These are phyloP conservation scores for Colletotrichum eremochloae DNA, from an alignment of 2,329 filamentous ascomycete genomes.

Conservation along the genomic window DNA sequence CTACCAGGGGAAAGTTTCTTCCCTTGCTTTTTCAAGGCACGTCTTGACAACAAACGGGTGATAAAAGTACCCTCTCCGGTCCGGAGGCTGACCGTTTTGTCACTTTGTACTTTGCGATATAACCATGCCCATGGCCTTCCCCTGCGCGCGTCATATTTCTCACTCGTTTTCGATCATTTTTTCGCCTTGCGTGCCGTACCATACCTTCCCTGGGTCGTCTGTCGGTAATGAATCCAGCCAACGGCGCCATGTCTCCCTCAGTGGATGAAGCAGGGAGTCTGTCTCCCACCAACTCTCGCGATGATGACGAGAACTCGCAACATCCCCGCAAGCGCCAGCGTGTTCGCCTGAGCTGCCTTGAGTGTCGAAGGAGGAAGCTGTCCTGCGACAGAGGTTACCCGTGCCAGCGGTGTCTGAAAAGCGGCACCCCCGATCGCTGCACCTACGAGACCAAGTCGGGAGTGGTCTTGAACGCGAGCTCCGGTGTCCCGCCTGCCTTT, in stretches of 20 bases:
- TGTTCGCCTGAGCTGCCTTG: conserved; percentile 70
- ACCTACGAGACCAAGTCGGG: conserved; percentile 70
- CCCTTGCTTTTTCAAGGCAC: conserved; percentile 31
- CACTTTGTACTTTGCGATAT: conserved; percentile 39
- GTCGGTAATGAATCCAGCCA: conserved; percentile 19
- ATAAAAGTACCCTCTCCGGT: conserved; percentile 29
- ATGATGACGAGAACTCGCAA: conserved; percentile 47
- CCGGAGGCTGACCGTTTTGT: conserved; percentile 38
- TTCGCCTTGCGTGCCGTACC: conserved; percentile 7
- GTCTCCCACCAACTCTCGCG: conserved; percentile 41
- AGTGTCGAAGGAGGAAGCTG: conserved; percentile 71
- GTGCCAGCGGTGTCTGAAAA: conserved; percentile 73
- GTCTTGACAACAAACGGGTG: conserved; percentile 37
- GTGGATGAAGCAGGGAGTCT: conserved; percentile 47
- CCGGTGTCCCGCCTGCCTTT: conserved; percentile 60
- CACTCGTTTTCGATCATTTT: conserved; percentile 37
- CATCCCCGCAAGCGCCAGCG: conserved; percentile 70
- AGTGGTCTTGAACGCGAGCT: conserved; percentile 62
- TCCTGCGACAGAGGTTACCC: conserved; percentile 73
- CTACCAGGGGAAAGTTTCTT: conserved; percentile 41
- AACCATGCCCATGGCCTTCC: conserved; percentile 34
- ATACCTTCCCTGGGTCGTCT: not conserved
- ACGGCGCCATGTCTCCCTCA: conserved; percentile 38
- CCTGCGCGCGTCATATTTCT: conserved; percentile 15
- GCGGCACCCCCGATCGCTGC: conserved; percentile 70